Evolutionary conservation across 106 monocot species (phyloP), one percentile per base, ranked within the genome.

Genomic region (Dendrobium catenatum): DNA sequence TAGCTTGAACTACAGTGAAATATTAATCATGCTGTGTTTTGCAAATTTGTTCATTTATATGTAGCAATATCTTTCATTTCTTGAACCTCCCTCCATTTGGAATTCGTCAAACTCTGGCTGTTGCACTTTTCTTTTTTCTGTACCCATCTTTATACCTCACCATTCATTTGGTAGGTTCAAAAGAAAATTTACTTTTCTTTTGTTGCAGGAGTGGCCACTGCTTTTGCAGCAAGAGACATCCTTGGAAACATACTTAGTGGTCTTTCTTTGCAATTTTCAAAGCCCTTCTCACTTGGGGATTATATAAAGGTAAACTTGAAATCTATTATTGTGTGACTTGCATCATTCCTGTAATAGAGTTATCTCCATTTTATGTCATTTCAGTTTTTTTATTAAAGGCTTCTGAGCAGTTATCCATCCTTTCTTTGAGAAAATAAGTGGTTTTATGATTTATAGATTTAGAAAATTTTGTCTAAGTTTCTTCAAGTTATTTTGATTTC

Each of bases 221-320:
- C 96, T 72, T 96, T 94, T 92, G 96, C 96, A 87, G 90, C 92
- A 68, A 91, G 86, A 86, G 96, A 96, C 82, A 90, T 96, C 58
- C 88, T 96, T 84, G 96, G 93, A 40, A 96, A 96, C 86, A 42
- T 96, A 26, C 85, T 96, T 15, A 96, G 92, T 87, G 96, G 96
- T 15, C 87, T 96, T 24, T 87, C 96, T 81, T 80, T 96, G 59
- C 96, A 96, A 80, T 92, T 96, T 81, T 84, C 92, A 80, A 90
- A 83, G 75, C 96, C 96, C 22, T 96, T 96, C 47, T 84, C 89
- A 78, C 87, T 89, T 68, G 94, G 94, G 6, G 96, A 96, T 79
- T 86, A 82, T 51, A 96, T 96, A 77, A 96, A 96, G 79, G 96
- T 96, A 86, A 40, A 73, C 19, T 31, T 61, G 8, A 61, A 61